Percentiles rank a stretch among this genome's conserved stretches.
Evolutionary conservation across 306 rosid genomes (phyloP).

Genomic region (Adenanthera pavonina): DNA sequence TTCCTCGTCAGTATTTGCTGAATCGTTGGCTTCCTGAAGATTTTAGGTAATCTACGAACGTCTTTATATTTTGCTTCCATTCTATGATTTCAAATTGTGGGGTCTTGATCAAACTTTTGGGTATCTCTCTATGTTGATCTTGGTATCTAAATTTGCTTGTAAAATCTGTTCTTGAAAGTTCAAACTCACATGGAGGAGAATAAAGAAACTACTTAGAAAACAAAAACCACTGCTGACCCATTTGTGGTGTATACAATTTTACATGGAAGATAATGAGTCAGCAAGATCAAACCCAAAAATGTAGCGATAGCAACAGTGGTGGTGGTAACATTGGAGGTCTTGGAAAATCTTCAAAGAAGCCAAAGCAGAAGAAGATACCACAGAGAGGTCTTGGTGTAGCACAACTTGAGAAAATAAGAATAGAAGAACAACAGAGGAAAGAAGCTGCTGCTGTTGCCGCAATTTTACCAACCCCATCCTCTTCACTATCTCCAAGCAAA

Average conservation of each 20-base stretch:
- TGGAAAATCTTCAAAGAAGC: conserved; percentile 56
- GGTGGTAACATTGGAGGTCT: neutral
- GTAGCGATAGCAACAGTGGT: conserved; percentile 38
- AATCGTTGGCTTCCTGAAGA: conserved; percentile 48
- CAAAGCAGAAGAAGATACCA: conserved; percentile 73
- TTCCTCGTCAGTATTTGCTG: conserved; percentile 35
- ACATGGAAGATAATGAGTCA: conserved; percentile 64
- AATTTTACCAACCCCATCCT: conserved; percentile 40
- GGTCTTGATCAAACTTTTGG: conserved; percentile 30
- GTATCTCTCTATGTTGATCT: conserved; percentile 29
- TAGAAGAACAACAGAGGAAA: conserved; percentile 70
- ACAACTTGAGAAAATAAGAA: conserved; percentile 79
- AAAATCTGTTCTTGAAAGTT: conserved; percentile 33
- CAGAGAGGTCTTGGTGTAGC: conserved; percentile 97
- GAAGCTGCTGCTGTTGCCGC: conserved; percentile 35
- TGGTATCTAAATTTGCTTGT: conserved; percentile 36
- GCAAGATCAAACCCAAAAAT: conserved; percentile 55
- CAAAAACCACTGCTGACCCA: neutral
- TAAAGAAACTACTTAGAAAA: neutral
- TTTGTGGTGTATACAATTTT: neutral
- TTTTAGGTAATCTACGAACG: conserved; percentile 36
- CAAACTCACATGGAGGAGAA: neutral
- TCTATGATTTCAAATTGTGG: conserved; percentile 35
- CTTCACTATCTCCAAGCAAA: conserved; percentile 47
- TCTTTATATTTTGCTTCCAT: conserved; percentile 25